Percentiles rank a stretch among this genome's conserved stretches.
Conservation (phyloP, 169 alveolate species). For the Cryptosporidium ubiquitum region DNA sequence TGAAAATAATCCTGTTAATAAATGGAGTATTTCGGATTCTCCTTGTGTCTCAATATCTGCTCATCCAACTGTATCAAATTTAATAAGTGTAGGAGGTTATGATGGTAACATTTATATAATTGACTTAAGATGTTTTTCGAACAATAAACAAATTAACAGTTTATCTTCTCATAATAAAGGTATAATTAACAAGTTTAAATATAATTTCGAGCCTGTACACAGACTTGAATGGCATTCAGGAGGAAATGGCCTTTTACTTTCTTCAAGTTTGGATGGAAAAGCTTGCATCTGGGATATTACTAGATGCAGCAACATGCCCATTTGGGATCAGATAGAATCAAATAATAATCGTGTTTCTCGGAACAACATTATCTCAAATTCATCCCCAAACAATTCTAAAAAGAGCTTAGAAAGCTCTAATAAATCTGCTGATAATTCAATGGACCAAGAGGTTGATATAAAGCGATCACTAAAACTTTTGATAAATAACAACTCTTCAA, state of each 20-base stretch:
- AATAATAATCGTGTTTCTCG: neutral
- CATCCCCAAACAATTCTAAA: neutral
- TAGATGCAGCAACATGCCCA: slow-evolving; percentile 42
- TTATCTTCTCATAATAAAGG: neutral
- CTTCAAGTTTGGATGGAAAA: slow-evolving; percentile 57
- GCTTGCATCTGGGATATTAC: slow-evolving; percentile 64
- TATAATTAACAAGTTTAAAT: slow-evolving; percentile 19
- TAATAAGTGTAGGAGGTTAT: slow-evolving; percentile 28
- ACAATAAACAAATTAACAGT: slow-evolving; percentile 5
- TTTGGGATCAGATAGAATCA: slow-evolving; percentile 52
- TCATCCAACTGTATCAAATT: slow-evolving; percentile 35
- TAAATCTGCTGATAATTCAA: neutral
- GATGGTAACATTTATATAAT: slow-evolving; percentile 39
- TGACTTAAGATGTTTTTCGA: slow-evolving; percentile 61
- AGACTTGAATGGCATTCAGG: slow-evolving; percentile 72
- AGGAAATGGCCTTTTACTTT: slow-evolving; percentile 61
- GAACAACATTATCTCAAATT: neutral
- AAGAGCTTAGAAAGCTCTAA: neutral
- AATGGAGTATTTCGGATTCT: slow-evolving; percentile 39
- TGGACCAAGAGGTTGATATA: neutral
- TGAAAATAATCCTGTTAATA: neutral
- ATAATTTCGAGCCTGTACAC: slow-evolving; percentile 21
- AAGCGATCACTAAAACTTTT: slow-evolving; percentile 17
- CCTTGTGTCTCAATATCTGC: slow-evolving; percentile 63
- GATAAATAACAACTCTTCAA: neutral